Base-by-base conservation (phyloP, 306 rosid genomes). In the Delonix regia region DNA sequence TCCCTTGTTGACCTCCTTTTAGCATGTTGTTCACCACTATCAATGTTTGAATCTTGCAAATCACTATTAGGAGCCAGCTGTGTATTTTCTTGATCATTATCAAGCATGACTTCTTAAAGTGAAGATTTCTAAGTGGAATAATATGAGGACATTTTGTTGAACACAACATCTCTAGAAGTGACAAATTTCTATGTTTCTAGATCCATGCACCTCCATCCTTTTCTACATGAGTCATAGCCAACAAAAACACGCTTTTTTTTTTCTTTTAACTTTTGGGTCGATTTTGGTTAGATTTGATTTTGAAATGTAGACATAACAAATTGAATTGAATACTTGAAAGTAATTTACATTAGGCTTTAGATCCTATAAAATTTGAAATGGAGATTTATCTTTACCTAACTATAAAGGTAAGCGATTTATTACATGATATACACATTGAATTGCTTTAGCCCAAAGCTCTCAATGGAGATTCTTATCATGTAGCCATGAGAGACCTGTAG, bases 201-300 rank as follows among this genome's bases (percentile, higher is more conserved):
- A 39, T 66, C 71, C 71, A 66, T 66, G 28, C 71, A 66, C 5
- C 30, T 66, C 52, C 52, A 39, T 0, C 51, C 52, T 11, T 66
- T 66, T 6, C 34, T 38, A 39, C 8, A 12, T 0, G 49, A 6
- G 6, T 66, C 71, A 48, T 48, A 48, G 1, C 53, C 53, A 48
- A 48, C n/a, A n/a, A n/a, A n/a, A n/a, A n/a, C n/a, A n/a, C n/a
- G n/a, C n/a, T n/a, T n/a, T n/a, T n/a, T n/a, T n/a, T n/a, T 22
- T 47, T 16, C 28, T 47, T 18, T 25, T 71, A 27, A 42, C 59
- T 71, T 49, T 71, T 12, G 75, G 75, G 19, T 71, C 75, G 0
- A 67, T 12, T 53, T 78, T 67, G 0, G n/a, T n/a, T n/a, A n/a
- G n/a, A n/a, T n/a, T n/a, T n/a, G n/a, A n/a, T n/a, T n/a, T n/a